Evolutionary conservation across 2,329 filamentous ascomycete species (phyloP).

Genomic region (Clarireedia homoeocarpa): DNA sequence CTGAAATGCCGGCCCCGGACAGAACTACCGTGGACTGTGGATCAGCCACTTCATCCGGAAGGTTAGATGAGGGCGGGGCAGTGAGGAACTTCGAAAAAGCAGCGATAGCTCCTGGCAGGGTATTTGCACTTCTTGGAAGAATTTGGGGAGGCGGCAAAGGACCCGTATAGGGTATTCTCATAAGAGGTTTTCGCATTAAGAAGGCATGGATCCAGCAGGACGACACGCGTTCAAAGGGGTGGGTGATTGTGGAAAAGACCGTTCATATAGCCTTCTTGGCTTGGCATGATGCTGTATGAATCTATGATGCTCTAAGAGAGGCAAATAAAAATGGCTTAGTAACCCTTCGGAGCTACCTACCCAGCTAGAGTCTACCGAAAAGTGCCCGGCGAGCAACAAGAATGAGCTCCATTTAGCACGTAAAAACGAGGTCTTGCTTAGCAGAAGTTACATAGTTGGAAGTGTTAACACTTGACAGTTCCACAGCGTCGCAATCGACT

Average conservation of each 20-base stretch:
- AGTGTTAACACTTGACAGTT: no score
- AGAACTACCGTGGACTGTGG: conserved; percentile 49
- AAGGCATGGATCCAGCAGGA: background rate
- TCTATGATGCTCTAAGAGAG: no score
- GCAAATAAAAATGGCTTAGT: no score
- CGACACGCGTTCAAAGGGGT: background rate
- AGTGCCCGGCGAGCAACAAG: no score
- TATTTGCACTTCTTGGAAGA: conserved; percentile 63
- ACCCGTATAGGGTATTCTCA: conserved; percentile 87
- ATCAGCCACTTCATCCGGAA: conserved; percentile 34
- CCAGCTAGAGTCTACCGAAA: no score
- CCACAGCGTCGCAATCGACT: no score
- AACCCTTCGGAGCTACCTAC: no score
- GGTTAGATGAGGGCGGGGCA: conserved; percentile 43
- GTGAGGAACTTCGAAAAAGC: conserved; percentile 73
- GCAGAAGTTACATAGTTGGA: no score
- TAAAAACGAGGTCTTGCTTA: no score
- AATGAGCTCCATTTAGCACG: no score
- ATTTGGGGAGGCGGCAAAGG: conserved; percentile 69
- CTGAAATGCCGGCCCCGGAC: conserved; percentile 85
- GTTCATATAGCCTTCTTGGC: background rate
- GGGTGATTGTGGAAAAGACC: background rate
- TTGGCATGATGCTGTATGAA: no score
- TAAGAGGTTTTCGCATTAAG: conserved; percentile 60
- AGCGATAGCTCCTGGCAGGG: conserved; percentile 63